Conservation (phyloP, 1,284 basidiomycete species). For the Testicularia cyperi region DNA sequence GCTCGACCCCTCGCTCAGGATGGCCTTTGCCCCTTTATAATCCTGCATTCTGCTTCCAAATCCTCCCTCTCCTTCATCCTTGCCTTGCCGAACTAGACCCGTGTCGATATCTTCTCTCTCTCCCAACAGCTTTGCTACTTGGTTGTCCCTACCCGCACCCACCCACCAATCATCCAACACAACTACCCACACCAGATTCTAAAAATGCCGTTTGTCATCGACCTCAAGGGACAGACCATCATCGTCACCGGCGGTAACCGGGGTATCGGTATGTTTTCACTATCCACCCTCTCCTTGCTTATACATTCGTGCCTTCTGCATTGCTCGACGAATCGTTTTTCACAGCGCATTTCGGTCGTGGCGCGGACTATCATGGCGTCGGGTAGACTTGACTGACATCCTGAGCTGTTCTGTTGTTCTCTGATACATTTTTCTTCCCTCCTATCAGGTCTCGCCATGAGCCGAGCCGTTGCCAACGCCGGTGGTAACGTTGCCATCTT, state of each 20-base stretch:
- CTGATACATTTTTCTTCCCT: background rate
- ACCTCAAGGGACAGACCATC: slow-evolving; percentile 50
- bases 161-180: background rate
- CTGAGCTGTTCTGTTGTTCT: background rate
- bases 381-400: background rate
- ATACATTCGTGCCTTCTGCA: too few species aligned
- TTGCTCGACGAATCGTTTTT: too few species aligned
- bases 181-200: background rate
- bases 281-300: background rate
- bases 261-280: slow-evolving; percentile 50
- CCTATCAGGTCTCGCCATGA: slow-evolving; percentile 54
- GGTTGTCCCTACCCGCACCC: background rate
- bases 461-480: slow-evolving; percentile 53
- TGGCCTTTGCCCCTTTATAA: too few species aligned
- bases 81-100: too few species aligned
- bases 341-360: too few species aligned
- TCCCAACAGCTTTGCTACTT: too few species aligned
- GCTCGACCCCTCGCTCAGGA: too few species aligned
- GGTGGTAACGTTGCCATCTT: slow-evolving; percentile 60
- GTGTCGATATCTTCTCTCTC: too few species aligned
- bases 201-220: slow-evolving; percentile 41
- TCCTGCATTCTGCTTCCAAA: too few species aligned
- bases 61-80: too few species aligned
- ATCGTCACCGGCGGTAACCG: slow-evolving; percentile 65
- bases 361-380: too few species aligned